Evolutionary conservation across 1,139 yeast species (phyloP).

Genomic region (Tardiomyces blankii): DNA sequence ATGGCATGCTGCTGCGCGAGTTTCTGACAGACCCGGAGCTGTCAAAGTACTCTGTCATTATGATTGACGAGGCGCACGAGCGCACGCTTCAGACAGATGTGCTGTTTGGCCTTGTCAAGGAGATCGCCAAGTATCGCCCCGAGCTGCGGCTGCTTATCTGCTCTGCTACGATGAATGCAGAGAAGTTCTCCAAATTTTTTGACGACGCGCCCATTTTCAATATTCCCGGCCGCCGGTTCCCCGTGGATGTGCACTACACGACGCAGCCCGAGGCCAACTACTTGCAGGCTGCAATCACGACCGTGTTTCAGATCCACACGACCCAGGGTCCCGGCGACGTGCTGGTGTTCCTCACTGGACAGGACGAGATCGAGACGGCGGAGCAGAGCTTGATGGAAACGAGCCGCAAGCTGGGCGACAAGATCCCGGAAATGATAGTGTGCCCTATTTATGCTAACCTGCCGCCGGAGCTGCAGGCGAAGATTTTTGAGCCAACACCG

Average conservation of each 20-base stretch:
- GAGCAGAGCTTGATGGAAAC: constrained; percentile 64
- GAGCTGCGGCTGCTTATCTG: constrained; percentile 72
- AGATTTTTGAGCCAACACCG: constrained; percentile 85
- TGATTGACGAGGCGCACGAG: constrained; percentile 97
- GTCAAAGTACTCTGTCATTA: constrained; percentile 59
- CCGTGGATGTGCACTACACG: constrained; percentile 81
- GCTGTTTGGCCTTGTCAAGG: constrained; percentile 71
- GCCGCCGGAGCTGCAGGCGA: constrained; percentile 73
- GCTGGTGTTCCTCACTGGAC: constrained; percentile 86
- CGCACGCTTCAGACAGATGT: constrained; percentile 89
- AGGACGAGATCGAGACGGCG: constrained; percentile 83
- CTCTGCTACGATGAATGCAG: constrained; percentile 90
- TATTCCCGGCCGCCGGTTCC: constrained; percentile 80
- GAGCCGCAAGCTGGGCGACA: constrained; percentile 47
- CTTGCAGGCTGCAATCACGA: constrained; percentile 76
- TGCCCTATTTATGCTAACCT: constrained; percentile 90
- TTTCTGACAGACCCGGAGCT: constrained; percentile 67
- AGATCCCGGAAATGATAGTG: constrained; percentile 52
- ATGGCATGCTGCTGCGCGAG: constrained; percentile 87
- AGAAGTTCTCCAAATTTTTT: constrained; percentile 71
- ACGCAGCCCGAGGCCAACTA: constrained; percentile 84
- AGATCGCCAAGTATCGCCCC: constrained; percentile 48
- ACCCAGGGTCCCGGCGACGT: constrained; percentile 70
- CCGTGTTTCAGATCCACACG: constrained; percentile 70
- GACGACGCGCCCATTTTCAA: constrained; percentile 75